These are phyloP conservation scores for Macadamia tetraphylla DNA, from an alignment of 164 flowering plant species.

Conservation along the genomic window DNA sequence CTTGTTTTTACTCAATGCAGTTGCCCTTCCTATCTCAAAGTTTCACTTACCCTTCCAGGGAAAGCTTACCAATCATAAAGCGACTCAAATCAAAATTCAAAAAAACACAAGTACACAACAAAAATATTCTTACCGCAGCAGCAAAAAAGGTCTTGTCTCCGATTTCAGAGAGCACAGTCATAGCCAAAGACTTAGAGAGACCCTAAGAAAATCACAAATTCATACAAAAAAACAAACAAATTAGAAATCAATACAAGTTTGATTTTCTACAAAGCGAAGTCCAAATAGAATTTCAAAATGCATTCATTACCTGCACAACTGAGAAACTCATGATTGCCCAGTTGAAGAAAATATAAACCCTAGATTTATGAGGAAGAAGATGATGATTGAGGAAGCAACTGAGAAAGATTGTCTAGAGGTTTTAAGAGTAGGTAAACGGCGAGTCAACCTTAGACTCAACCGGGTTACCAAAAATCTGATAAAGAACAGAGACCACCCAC, in stretches of 20 bases:
- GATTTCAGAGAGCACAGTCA: slow-evolving; percentile 91
- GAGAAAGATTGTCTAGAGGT: background rate
- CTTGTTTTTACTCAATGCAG: too few species aligned
- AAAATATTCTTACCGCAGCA: slow-evolving; percentile 63
- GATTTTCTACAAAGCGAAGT: background rate
- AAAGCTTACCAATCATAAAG: too few species aligned
- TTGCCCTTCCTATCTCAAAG: too few species aligned
- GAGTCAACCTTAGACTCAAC: background rate
- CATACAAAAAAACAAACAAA: background rate
- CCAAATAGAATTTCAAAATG: background rate
- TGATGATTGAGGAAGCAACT: background rate
- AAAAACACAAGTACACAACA: too few species aligned
- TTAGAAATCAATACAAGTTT: background rate
- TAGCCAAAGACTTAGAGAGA: slow-evolving; percentile 79
- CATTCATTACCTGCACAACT: slow-evolving; percentile 27
- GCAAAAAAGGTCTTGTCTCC: slow-evolving; percentile 96
- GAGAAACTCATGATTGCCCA: slow-evolving; percentile 28
- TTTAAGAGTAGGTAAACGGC: background rate
- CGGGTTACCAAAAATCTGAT: background rate
- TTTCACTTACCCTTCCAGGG: too few species aligned
- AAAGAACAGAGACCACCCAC: too few species aligned
- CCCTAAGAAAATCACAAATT: slow-evolving; percentile 37
- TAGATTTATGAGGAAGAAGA: background rate
- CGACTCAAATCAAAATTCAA: too few species aligned
- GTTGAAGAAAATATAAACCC: slow-evolving; percentile 6